These are phyloP conservation scores for Coniella vitis DNA, from an alignment of 2,329 filamentous ascomycete species.

Conservation along the genomic window DNA sequence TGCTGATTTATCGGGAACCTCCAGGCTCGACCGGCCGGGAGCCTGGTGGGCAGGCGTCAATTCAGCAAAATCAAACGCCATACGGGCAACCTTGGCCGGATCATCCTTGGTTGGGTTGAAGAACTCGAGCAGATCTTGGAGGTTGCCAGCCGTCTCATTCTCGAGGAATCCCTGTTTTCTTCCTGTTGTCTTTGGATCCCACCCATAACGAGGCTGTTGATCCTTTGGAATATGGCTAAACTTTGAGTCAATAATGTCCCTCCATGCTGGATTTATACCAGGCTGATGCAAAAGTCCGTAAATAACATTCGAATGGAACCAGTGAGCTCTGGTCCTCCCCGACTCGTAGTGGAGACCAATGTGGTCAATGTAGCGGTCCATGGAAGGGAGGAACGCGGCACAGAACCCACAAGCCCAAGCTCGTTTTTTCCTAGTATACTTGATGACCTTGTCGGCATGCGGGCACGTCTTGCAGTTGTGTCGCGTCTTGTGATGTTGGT, in stretches of 20 bases:
- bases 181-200: constrained; percentile 51
- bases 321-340: constrained; percentile 56
- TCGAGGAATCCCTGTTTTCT: constrained; percentile 52
- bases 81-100: constrained; percentile 48
- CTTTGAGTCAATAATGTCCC: constrained; percentile 42
- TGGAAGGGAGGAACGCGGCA: constrained; percentile 53
- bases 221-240: constrained; percentile 37
- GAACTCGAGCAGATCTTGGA: constrained; percentile 60
- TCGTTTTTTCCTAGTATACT: constrained; percentile 51
- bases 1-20: constrained; percentile 7
- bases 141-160: constrained; percentile 54
- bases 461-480: constrained; percentile 59
- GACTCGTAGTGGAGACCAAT: constrained; percentile 61
- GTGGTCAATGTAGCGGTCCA: constrained; percentile 62
- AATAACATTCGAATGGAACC: constrained; percentile 63
- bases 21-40: constrained; percentile 6
- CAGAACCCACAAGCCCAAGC: constrained; percentile 67
- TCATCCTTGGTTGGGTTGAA: constrained; percentile 53
- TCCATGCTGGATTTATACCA: constrained; percentile 55
- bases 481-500: constrained; percentile 60
- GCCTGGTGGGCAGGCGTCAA: constrained; percentile 11
- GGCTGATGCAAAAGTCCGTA: constrained; percentile 62
- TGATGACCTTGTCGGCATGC: constrained; percentile 57
- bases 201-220: constrained; percentile 52
- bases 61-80: constrained; percentile 52